These are phyloP conservation scores for Podaxis pistillaris DNA, from an alignment of 768 basidiomycete genomes.

Conservation along the genomic window DNA sequence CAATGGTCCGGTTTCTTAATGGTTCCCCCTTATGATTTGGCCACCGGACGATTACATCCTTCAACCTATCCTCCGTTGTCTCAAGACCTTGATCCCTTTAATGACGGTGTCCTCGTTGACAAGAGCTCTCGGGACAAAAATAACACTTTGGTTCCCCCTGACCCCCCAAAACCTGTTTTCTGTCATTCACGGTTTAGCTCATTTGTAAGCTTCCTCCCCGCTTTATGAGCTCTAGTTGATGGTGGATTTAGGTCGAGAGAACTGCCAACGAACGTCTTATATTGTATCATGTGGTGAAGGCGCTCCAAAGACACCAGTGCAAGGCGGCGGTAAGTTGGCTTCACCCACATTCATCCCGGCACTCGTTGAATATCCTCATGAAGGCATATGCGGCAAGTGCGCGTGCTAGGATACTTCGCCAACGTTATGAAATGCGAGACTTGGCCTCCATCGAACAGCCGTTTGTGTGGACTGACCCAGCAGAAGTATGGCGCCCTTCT, in stretches of 20 bases:
- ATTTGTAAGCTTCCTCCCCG: slow-evolving; percentile 22
- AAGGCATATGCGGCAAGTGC: slow-evolving; percentile 42
- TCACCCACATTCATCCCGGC: slow-evolving; percentile 8
- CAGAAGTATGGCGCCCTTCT: slow-evolving; percentile 34
- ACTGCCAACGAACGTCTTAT: slow-evolving; percentile 27
- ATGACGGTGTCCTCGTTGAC: not conserved
- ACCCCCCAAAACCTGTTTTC: slow-evolving; percentile 25
- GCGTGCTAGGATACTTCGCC: slow-evolving; percentile 33
- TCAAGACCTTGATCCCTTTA: not conserved
- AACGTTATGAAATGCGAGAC: slow-evolving; percentile 35
- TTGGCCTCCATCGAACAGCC: slow-evolving; percentile 34
- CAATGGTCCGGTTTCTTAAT: slow-evolving; percentile 34
- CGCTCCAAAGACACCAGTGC: slow-evolving; percentile 34
- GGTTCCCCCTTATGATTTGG: slow-evolving; percentile 29
- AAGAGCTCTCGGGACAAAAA: not conserved
- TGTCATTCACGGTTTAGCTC: slow-evolving; percentile 28
- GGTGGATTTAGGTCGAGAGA: slow-evolving; percentile 16
- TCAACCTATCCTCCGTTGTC: not conserved
- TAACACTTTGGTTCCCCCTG: not conserved
- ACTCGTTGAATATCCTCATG: slow-evolving; percentile 11
- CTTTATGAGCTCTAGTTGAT: not conserved
- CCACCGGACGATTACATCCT: slow-evolving; percentile 15
- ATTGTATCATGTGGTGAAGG: slow-evolving; percentile 30
- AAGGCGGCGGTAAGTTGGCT: slow-evolving; percentile 37
- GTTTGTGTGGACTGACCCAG: slow-evolving; percentile 52